Percentiles rank a stretch among this genome's conserved stretches.
phyloP scores from a whole-genome alignment of 83 land plant genomes.

The Diphasiastrum complanatum region DNA sequence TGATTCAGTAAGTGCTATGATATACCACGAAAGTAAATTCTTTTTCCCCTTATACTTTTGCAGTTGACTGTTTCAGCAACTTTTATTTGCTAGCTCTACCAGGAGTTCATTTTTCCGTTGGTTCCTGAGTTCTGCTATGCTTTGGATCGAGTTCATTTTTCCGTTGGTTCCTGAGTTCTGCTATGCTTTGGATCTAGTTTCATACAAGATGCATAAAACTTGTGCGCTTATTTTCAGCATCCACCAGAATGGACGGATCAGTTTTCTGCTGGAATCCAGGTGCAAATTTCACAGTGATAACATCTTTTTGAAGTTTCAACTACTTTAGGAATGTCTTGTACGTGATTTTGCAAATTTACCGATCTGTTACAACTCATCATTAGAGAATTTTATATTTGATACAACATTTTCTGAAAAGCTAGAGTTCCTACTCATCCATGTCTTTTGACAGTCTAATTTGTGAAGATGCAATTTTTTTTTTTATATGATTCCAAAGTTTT shows the following conservation, averaged over 20 bases:
- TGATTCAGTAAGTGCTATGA: slow-evolving; percentile 61
- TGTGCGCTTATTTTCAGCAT: slow-evolving; percentile 51
- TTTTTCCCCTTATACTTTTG: background rate
- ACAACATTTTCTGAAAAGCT: background rate
- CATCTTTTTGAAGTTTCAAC: background rate
- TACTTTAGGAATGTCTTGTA: background rate
- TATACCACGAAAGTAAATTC: background rate
- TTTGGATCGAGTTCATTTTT: slow-evolving; percentile 9
- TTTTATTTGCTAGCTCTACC: slow-evolving; percentile 1
- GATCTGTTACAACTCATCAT: too few relatives aligned
- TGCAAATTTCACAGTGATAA: background rate
- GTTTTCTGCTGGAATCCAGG: slow-evolving; percentile 88
- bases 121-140: background rate
- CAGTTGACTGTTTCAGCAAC: background rate
- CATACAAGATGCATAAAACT: background rate
- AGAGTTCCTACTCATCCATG: background rate
- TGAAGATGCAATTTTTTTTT: background rate
- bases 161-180: background rate
- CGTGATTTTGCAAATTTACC: background rate
- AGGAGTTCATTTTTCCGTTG: background rate
- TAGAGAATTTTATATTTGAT: background rate
- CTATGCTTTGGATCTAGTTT: slow-evolving; percentile 11
- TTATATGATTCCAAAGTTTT: background rate
- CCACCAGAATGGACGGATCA: slow-evolving; percentile 96
- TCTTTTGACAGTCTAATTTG: background rate